These are phyloP conservation scores for Bullera alba DNA, from an alignment of 768 basidiomycete species.

Conservation along the genomic window DNA sequence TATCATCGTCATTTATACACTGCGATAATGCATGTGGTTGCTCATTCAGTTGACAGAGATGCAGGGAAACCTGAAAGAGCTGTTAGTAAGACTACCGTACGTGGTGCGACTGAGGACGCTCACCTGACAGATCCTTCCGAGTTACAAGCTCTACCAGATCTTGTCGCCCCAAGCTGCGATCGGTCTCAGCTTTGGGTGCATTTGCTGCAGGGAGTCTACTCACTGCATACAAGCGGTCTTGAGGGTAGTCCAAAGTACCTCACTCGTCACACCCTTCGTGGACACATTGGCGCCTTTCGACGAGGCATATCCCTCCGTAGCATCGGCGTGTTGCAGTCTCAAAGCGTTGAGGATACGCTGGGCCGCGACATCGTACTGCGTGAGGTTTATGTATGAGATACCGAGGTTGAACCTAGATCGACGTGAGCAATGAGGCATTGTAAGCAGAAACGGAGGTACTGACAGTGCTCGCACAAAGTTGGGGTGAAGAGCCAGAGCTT, in stretches of 20 bases:
- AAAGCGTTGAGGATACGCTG: constrained; percentile 83
- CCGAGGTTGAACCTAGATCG: constrained; percentile 75
- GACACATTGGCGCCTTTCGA: constrained; percentile 20
- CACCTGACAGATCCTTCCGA: constrained; percentile 61
- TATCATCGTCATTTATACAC: no score
- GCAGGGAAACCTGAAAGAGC: no score
- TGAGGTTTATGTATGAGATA: constrained; percentile 82
- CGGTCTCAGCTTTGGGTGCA: background rate
- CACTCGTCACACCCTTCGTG: constrained; percentile 63
- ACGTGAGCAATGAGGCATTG: background rate
- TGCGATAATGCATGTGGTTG: no score
- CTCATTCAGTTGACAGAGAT: no score
- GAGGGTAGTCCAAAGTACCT: constrained; percentile 79
- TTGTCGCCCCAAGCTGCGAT: constrained; percentile 55
- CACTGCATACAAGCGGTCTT: constrained; percentile 69
- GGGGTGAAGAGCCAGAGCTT: constrained; percentile 84
- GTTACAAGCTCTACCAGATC: constrained; percentile 74
- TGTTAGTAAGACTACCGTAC: no score
- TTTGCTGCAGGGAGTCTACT: constrained; percentile 3
- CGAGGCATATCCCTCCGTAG: constrained; percentile 49
- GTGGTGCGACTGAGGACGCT: no score
- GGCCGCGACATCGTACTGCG: constrained; percentile 75
- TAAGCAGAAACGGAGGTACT: background rate
- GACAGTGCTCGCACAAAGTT: constrained; percentile 92
- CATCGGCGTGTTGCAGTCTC: constrained; percentile 76